Evolutionary conservation across 345 rosid genomes (phyloP).

Genomic region (Salix purpurea): DNA sequence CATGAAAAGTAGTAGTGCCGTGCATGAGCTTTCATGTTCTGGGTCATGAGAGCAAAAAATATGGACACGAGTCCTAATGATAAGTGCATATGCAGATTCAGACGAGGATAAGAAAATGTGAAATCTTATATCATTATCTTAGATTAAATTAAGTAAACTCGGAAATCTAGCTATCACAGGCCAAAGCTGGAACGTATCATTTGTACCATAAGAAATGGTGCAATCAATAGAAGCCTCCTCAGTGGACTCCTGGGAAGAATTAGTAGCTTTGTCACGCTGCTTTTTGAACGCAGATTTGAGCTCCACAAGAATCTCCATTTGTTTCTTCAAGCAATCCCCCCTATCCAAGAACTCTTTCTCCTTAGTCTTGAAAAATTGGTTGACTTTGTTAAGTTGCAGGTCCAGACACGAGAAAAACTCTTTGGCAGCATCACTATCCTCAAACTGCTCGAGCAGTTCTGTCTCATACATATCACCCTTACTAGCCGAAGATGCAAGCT

Average conservation of each 20-base stretch:
- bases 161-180: background rate
- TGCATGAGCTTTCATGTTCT: background rate
- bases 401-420: slow-evolving; percentile 80
- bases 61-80: background rate
- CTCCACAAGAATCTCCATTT: slow-evolving; percentile 74
- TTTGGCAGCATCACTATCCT: slow-evolving; percentile 68
- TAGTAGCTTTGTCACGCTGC: slow-evolving; percentile 40
- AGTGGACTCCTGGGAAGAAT: slow-evolving; percentile 43
- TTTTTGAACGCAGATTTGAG: slow-evolving; percentile 61
- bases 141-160: background rate
- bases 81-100: background rate
- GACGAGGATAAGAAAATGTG: slow-evolving; percentile 6
- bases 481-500: slow-evolving; percentile 60
- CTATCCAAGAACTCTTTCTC: slow-evolving; percentile 92
- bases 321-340: slow-evolving; percentile 78
- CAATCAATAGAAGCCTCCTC: slow-evolving; percentile 78
- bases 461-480: slow-evolving; percentile 74
- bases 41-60: background rate
- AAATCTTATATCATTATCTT: background rate
- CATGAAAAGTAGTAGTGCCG: background rate
- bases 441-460: slow-evolving; percentile 72
- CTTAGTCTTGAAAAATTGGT: slow-evolving; percentile 68
- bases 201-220: slow-evolving; percentile 71
- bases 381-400: slow-evolving; percentile 88
- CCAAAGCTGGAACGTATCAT: background rate